Percentiles rank a stretch among this genome's conserved stretches.
Conservation (phyloP, 1,139 yeast species). For the Yamadazyma songkhlaensis region DNA sequence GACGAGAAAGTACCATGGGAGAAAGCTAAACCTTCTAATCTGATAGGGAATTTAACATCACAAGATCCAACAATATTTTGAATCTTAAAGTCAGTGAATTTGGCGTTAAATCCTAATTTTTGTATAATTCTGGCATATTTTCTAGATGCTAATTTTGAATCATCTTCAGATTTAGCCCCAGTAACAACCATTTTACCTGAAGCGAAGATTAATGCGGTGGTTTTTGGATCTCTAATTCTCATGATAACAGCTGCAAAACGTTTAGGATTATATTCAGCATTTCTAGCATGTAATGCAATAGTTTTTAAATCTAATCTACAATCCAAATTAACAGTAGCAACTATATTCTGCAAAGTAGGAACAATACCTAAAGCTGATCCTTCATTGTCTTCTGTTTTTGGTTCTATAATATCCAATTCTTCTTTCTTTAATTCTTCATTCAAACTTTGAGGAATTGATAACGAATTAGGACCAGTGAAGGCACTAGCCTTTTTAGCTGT, state of each 20-base stretch:
- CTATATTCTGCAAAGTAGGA: conserved; percentile 94
- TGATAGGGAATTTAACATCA: conserved; percentile 96
- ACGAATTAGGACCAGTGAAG: conserved; percentile 66
- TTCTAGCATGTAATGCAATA: conserved; percentile 97
- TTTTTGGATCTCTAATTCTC: conserved; percentile 99
- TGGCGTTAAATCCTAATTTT: conserved; percentile 94
- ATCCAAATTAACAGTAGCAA: conserved; percentile 95
- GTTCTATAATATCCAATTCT: conserved; percentile 32
- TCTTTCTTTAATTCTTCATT: conserved; percentile 25
- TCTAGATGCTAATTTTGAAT: conserved; percentile 93
- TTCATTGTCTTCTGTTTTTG: conserved; percentile 53
- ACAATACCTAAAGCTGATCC: conserved; percentile 88
- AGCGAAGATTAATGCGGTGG: conserved; percentile 96
- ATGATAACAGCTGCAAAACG: conserved; percentile 99
- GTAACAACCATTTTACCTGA: conserved; percentile 99
- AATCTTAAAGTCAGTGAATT: conserved; percentile 93
- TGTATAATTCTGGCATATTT: conserved; percentile 98
- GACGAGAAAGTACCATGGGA: conserved; percentile 99
- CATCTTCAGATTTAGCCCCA: conserved; percentile 98
- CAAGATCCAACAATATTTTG: conserved; percentile 98
- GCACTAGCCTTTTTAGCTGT: conserved; percentile 81
- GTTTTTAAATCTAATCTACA: conserved; percentile 95
- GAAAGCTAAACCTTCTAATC: conserved; percentile 96
- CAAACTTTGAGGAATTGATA: conserved; percentile 57
- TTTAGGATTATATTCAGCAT: conserved; percentile 95